These are phyloP conservation scores for Penicillium sp. DNA, from an alignment of 2,329 filamentous ascomycete species.

Conservation along the genomic window DNA sequence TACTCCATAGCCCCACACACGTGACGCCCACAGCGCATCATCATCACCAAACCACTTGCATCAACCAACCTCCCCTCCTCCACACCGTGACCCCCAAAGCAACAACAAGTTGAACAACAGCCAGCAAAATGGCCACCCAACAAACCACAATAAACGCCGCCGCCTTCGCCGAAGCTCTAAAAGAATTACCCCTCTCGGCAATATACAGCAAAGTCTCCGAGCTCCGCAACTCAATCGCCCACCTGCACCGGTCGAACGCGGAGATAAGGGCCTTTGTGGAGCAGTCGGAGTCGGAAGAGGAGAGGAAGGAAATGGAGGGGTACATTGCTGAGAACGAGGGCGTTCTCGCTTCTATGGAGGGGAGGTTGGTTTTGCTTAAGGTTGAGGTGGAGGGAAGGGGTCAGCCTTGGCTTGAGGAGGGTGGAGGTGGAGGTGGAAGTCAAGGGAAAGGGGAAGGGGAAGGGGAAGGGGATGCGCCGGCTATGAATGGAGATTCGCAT, in stretches of 20 bases:
- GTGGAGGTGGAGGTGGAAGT: not conserved
- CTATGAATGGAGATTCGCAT: constrained; percentile 25
- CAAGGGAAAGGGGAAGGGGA: constrained; percentile 9
- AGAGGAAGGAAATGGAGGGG: constrained; percentile 37
- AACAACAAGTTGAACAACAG: not conserved
- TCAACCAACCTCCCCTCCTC: no score
- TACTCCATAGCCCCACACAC: no score
- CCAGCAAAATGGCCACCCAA: constrained; percentile 57
- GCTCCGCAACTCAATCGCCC: constrained; percentile 62
- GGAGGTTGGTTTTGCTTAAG: constrained; percentile 58
- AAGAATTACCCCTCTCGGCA: constrained; percentile 60
- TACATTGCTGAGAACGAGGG: constrained; percentile 61
- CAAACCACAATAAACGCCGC: constrained; percentile 54
- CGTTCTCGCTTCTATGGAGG: constrained; percentile 60
- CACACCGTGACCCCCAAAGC: no score
- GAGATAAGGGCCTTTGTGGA: constrained; percentile 60
- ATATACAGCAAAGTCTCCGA: constrained; percentile 66
- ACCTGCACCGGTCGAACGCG: constrained; percentile 61
- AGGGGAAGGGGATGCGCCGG: constrained; percentile 24
- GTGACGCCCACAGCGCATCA: no score
- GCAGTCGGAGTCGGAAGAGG: constrained; percentile 56
- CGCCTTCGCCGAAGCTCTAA: constrained; percentile 60
- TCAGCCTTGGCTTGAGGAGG: constrained; percentile 54
- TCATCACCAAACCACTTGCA: no score
- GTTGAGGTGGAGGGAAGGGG: constrained; percentile 59